Conservation (phyloP, 2,329 filamentous ascomycete species). For the Aspergillus fijiensis region DNA sequence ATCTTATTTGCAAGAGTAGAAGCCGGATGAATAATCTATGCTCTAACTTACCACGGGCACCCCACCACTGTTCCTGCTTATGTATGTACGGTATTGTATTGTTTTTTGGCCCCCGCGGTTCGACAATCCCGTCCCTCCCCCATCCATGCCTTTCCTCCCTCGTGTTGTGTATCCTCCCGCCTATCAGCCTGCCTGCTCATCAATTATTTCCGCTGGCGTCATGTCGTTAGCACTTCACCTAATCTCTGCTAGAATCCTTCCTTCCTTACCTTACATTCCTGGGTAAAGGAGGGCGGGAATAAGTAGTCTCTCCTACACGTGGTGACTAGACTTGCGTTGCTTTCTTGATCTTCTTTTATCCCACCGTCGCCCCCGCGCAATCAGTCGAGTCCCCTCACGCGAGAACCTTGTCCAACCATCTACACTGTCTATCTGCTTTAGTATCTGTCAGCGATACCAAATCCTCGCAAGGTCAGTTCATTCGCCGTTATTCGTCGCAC, state of each 20-base stretch:
- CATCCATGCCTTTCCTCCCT: background rate
- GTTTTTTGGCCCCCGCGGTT: background rate
- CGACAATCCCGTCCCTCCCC: background rate
- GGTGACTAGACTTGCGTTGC: background rate
- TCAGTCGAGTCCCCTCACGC: background rate
- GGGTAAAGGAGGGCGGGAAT: background rate
- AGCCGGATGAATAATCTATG: background rate
- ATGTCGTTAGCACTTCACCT: background rate
- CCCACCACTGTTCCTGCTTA: too few relatives aligned
- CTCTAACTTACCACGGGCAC: background rate
- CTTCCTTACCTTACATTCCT: background rate
- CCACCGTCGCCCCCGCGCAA: background rate
- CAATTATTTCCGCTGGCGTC: background rate
- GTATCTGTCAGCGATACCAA: background rate
- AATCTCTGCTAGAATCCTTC: background rate
- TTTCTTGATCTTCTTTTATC: background rate
- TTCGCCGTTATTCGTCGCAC: background rate
- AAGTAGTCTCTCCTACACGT: slow-evolving; percentile 1
- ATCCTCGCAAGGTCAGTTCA: background rate
- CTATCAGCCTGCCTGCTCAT: background rate
- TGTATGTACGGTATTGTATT: background rate
- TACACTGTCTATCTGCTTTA: background rate
- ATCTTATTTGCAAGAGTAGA: background rate
- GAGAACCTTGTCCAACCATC: background rate
- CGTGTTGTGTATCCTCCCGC: background rate